phyloP scores from a whole-genome alignment of 2,329 filamentous ascomycete genomes.

The Sclerotinia sclerotiorum region DNA sequence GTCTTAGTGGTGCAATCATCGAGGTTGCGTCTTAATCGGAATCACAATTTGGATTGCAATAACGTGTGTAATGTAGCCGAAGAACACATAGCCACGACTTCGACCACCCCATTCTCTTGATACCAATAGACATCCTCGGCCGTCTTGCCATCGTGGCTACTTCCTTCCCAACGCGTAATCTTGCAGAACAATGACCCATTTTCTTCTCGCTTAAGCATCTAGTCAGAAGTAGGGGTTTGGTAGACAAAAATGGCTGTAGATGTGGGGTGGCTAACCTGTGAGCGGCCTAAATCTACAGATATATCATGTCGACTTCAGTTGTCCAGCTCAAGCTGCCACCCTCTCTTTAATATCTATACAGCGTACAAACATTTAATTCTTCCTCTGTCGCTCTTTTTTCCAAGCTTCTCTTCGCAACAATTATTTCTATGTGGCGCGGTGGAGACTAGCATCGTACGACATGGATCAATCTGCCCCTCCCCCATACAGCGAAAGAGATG shows the following conservation, averaged over 20 bases:
- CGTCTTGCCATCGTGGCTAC: conserved; percentile 2
- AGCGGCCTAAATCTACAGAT: background rate
- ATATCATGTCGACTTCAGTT: background rate
- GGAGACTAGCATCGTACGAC: background rate
- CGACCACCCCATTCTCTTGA: conserved; percentile 1
- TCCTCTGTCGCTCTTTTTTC: background rate
- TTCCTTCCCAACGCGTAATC: conserved; percentile 19
- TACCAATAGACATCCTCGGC: conserved; percentile 5
- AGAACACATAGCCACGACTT: background rate
- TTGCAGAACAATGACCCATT: background rate
- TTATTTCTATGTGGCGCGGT: background rate
- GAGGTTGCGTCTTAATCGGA: background rate
- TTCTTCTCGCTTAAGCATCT: conserved; percentile 9
- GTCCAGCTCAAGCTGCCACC: conserved; percentile 1
- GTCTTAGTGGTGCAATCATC: background rate
- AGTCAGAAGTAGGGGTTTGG: background rate
- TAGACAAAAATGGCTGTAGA: background rate
- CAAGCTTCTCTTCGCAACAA: background rate
- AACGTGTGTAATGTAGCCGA: conserved; percentile 5
- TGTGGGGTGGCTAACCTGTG: conserved; percentile 11
- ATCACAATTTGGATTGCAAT: background rate
- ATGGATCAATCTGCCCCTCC: conserved; percentile 45
- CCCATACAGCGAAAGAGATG: conserved; percentile 59
- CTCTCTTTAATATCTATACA: background rate
- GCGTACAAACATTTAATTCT: background rate